Evolutionary conservation across 352 stramenopile species (phyloP), one percentile per base, ranked within the genome.

Genomic region (Globisporangium camurandrum): DNA sequence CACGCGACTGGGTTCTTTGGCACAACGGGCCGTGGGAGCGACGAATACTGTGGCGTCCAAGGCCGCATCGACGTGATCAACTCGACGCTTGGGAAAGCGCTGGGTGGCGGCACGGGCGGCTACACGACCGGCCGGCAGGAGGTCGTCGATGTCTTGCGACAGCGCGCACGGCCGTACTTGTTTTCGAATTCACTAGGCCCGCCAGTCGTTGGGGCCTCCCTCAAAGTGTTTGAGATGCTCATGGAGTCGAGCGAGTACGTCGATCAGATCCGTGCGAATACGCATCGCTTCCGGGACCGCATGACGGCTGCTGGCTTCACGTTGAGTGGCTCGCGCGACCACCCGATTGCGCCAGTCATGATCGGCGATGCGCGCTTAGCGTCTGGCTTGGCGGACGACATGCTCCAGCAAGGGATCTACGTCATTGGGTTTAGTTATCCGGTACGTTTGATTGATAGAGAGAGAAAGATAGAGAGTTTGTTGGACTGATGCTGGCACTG

Each of bases 371-470:
- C 89, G 23, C 75, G 83, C 31, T 81, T 96, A 43, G 86, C 91
- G n/a, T 79, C 77, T 37, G 69, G 95, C 26, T 61, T 97, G 36
- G 85, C 89, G 8, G 91, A 97, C 49, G 76, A 93, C 44, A 95
- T 97, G 86, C 84, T 97, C 33, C 66, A 95, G 62, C 67, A 85
- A 33, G 89, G 91, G 34, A 96, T 97, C 46, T 97, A 97, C 70
- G 91, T 97, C 43, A 96, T 97, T 48, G 91, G 90, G 39, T 97
- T 97, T 59, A 97, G 82, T 58, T 97, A 92, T 57, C 91, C 91
- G 46, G 90, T 97, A 67, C 40, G 90, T 97, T 64, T 23, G 62
- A n/a, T n/a, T n/a, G n/a, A n/a, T n/a, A n/a, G n/a, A n/a, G n/a
- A n/a, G n/a, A n/a, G n/a, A n/a, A n/a, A n/a, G n/a, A n/a, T n/a